Evolutionary conservation across 2,329 filamentous ascomycete genomes (phyloP), one percentile per base, ranked within the genome.

Genomic region (Aspergillus brasiliensis): DNA sequence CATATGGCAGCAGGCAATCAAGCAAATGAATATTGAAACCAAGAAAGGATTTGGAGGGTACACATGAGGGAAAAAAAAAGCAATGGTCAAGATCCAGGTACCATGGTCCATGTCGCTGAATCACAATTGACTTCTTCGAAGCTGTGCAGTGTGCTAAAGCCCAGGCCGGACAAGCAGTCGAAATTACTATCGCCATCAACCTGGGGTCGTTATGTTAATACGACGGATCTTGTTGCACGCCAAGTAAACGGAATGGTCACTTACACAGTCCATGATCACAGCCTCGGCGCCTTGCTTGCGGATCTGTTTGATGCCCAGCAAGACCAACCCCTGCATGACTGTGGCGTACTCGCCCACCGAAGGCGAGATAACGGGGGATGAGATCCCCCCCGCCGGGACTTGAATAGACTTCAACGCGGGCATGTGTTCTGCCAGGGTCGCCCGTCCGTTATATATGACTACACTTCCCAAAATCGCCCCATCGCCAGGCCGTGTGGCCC

Each of bases 51-150:
- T n/a, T 17, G 15, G 10, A 8, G 5, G 23, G 15, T 17, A 31
- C 25, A 49, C 8, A 28, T 17, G 46, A 31, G 8, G 13, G n/a
- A n/a, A n/a, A n/a, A n/a, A n/a, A 40, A 54, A 48, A 49, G 63
- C 46, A n/a, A n/a, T n/a, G 51, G 58, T 56, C n/a, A 38, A 58
- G 61, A 74, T 34, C 70, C 62, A 57, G 81, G 79, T 68, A 83
- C 81, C 77, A 83, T 80, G 1, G 80, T 85, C 84, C 85, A 88
- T 7, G 84, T 86, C 52, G 83, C 81, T 47, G 85, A 84, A 73
- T 89, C 86, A 69, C 84, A 88, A 61, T 87, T 90, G 56, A 95
- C 85, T 74, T 96, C 91, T 69, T 96, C 91, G 74, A 92, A 96
- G 42, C 84, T 88, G 76, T 94, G 89, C 63, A 92, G 78, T 47